Conservation (phyloP, 805 yeast genomes). For the Ogataea methanolica region DNA sequence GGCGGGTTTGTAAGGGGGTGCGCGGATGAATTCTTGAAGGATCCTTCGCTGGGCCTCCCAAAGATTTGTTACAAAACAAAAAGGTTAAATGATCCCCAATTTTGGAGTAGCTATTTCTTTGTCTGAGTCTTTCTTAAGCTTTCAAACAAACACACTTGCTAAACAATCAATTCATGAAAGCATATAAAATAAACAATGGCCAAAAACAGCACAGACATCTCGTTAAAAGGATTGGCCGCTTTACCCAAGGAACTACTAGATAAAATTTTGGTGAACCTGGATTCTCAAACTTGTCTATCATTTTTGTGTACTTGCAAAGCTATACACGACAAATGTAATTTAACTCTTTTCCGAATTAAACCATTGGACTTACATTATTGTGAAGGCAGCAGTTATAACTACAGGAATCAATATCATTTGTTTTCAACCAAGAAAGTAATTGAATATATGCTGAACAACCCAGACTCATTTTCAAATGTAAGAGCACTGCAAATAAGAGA, state of each 20-base stretch:
- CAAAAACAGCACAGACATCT: too few relatives aligned
- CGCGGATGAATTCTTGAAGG: too few relatives aligned
- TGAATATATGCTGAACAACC: slow-evolving; percentile 8
- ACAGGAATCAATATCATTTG: too few relatives aligned
- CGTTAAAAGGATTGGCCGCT: background rate
- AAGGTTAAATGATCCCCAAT: too few relatives aligned
- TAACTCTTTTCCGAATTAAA: slow-evolving; percentile 15
- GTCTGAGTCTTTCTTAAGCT: too few relatives aligned
- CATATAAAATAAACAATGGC: background rate
- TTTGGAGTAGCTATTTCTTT: too few relatives aligned
- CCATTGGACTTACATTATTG: slow-evolving; percentile 14
- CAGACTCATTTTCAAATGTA: slow-evolving; percentile 10
- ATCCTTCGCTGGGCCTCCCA: too few relatives aligned
- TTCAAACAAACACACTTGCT: too few relatives aligned
- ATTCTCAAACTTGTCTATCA: slow-evolving; percentile 10
- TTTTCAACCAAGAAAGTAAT: slow-evolving; percentile 7
- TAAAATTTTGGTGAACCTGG: slow-evolving; percentile 10
- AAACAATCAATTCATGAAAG: too few relatives aligned
- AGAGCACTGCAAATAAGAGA: slow-evolving; percentile 13
- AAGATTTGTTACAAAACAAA: too few relatives aligned
- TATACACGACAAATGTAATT: slow-evolving; percentile 15
- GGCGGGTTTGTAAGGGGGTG: too few relatives aligned
- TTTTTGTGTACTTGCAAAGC: slow-evolving; percentile 16
- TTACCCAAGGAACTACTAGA: slow-evolving; percentile 24
- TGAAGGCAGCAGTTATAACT: background rate